Base-by-base conservation (phyloP, 2,329 filamentous ascomycete species). In the Xylaria sp. region DNA sequence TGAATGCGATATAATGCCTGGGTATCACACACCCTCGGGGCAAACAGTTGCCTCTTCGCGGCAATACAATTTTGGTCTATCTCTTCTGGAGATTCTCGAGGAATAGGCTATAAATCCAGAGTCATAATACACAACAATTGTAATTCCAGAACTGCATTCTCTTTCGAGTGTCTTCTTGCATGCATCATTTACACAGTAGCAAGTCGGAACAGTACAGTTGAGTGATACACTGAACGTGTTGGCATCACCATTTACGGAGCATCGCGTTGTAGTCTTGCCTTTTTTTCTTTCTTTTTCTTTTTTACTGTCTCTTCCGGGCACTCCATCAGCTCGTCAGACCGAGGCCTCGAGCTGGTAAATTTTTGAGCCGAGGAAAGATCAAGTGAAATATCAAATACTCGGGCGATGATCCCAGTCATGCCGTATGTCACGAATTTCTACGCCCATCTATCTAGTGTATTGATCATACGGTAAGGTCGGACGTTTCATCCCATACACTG, bases 401-500 rank as follows among this genome's bases (percentile, higher is more conserved):
- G 25, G 25, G 25, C 5, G 15, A 39, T 58, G 33, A 61, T 41
- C 23, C 20, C 57, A 18, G 20, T 15, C 13, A 18, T 58, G 46
- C n/a, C 46, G 33, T 9, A 20, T 13, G 20, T n/a, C 49, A 61
- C 23, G 8, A 43, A 31, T 18, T 41, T n/a, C 6, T 28, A 58
- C 25, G 20, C 55, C 9, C 39, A 48, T 52, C 48, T 28, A 9
- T 48, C 41, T n/a, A 28, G 28, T 5, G 28, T 28, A 5, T 28
- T 28, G 4, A 15, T 25, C 12, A 31, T 3, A 52, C 23, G 15
- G 15, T 13, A 39, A 63, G 65, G 23, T 68, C 51, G 43, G 57
- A 62, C 51, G 56, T 65, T 33, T 68, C 66, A 68, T 65, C 62
- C 46, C 62, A 58, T 23, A 48, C 23, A 18, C 41, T 28, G 28